Base-by-base conservation (phyloP, 257 asterid species). In the Ophiorrhiza pumila region DNA sequence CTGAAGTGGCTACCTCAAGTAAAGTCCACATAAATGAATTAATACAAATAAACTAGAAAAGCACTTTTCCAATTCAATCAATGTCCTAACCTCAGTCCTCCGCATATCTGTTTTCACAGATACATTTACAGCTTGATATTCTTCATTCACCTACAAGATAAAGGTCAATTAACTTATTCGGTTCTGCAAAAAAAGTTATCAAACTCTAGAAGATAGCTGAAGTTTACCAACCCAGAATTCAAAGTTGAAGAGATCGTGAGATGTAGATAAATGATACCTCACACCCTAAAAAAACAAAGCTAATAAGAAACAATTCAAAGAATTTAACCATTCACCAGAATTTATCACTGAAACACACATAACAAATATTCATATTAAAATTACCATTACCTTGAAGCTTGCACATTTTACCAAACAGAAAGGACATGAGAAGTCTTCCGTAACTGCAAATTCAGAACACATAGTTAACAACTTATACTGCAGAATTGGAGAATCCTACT, bases 401-500 rank as follows among this genome's bases (percentile, higher is more conserved):
- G 90, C 96, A 80, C 99, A 92, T 84, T 86, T 92, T 71, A 89
- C 96, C 94, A 95, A 90, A 85, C 99, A 95, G 85, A 95, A 90
- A 79, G 99, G 93, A 90, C 99, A 95, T 12, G 99, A 63, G 78
- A 95, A 95, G 84, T 95, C 98, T 81, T 95, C 99, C 18, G 98
- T 95, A 80, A 95, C 99, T 95, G 97, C 81, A 79, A 74, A 73
- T 43, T 56, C 68, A 76, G 58, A 81, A 65, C 22, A 46, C 14
- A 80, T 73, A 87, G 81, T 80, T 62, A 76, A 79, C 65, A 67
- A 68, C 72, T 69, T 65, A 64, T 59, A 76, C 66, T 32, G 23
- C 5, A 31, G 43, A 39, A 32, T 50, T 45, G 53, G 61, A 45
- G 25, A 35, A 46, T 35, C 63, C 35, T n/a, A 41, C 62, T 35